Evolutionary conservation across 441 rosid species (phyloP), one percentile per base, ranked within the genome.

Genomic region (Erysimum cheiri): DNA sequence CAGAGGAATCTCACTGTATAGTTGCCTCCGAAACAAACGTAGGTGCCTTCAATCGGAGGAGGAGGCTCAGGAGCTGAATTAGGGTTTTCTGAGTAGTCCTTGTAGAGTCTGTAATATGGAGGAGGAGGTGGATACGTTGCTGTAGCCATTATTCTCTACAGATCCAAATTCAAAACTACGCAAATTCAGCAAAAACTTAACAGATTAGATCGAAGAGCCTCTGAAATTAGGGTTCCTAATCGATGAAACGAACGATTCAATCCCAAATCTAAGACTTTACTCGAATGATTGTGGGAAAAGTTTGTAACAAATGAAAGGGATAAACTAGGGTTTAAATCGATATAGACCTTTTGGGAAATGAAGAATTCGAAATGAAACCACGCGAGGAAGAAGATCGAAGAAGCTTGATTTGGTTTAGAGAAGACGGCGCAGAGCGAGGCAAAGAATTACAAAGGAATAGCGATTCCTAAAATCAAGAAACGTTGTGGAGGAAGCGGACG

Each of bases 111-210:
- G 79, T 90, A 87, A 78, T 68, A 94, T 4, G 97, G 96, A 2
- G 97, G 97, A 4, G 94, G 97, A 4, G 98, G 98, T 1, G 98
- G 98, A 40, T 90, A 92, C 9, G 94, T 80, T 31, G 93, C 98
- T 17, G 98, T 87, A 31, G 99, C 92, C 98, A 92, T 93, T 70
- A 91, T 94, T 61, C 74, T 36, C 60, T 55, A 74, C 19, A 60
- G 35, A 12, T 60, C 62, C 24, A 59, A 58, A 39, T 24, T 28
- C 1, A 19, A 29, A 64, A 12, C 54, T 13, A 4, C 48, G 7
- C 46, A 10, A 14, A 36, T 32, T 62, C 32, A 31, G 26, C 6
- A 36, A 32, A 40, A 8, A 12, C 35, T 4, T 4, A 57, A 22
- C 14, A 47, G 33, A 55, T 26, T 40, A 6, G 29, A 13, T 31